Percentiles rank a stretch among this genome's conserved stretches.
Evolutionary conservation across 2,329 filamentous ascomycete genomes (phyloP).

Genomic region (Trichoderma sp.): DNA sequence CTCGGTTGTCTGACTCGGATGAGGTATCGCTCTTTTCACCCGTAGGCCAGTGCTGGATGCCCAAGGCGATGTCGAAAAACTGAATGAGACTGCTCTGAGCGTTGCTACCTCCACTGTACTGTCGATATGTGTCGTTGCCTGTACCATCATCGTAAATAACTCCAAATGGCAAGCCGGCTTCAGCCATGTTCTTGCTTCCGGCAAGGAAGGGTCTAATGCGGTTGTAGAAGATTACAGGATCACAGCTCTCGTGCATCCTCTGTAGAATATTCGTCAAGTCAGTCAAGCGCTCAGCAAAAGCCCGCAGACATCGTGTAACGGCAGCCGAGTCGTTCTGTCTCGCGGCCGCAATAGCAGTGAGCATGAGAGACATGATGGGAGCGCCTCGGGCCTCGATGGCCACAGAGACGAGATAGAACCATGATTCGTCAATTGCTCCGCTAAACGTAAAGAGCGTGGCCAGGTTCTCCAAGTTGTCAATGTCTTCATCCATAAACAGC

Average conservation of each 20-base stretch:
- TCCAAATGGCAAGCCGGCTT: constrained; percentile 83
- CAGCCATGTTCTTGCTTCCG: constrained; percentile 95
- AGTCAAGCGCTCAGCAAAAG: constrained; percentile 83
- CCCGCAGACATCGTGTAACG: constrained; percentile 73
- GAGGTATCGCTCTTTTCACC: constrained; percentile 60
- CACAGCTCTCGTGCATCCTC: constrained; percentile 93
- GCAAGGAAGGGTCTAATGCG: constrained; percentile 94
- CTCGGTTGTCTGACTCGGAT: constrained; percentile 46
- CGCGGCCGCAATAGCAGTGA: constrained; percentile 79
- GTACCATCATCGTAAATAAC: constrained; percentile 83
- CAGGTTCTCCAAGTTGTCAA: constrained; percentile 83
- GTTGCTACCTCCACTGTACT: constrained; percentile 92
- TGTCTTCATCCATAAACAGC: constrained; percentile 75
- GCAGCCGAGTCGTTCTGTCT: constrained; percentile 64
- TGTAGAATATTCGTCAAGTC: constrained; percentile 75
- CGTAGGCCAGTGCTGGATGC: constrained; percentile 85
- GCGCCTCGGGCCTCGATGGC: constrained; percentile 92
- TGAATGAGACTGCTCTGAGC: constrained; percentile 96
- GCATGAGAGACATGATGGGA: constrained; percentile 82
- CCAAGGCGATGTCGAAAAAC: constrained; percentile 91
- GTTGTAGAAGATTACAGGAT: constrained; percentile 92
- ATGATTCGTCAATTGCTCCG: constrained; percentile 91
- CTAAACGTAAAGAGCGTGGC: constrained; percentile 88
- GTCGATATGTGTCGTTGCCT: constrained; percentile 65
- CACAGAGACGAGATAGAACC: constrained; percentile 96